These are phyloP conservation scores for Mimosa pudica DNA, from an alignment of 306 rosid species.

Conservation along the genomic window DNA sequence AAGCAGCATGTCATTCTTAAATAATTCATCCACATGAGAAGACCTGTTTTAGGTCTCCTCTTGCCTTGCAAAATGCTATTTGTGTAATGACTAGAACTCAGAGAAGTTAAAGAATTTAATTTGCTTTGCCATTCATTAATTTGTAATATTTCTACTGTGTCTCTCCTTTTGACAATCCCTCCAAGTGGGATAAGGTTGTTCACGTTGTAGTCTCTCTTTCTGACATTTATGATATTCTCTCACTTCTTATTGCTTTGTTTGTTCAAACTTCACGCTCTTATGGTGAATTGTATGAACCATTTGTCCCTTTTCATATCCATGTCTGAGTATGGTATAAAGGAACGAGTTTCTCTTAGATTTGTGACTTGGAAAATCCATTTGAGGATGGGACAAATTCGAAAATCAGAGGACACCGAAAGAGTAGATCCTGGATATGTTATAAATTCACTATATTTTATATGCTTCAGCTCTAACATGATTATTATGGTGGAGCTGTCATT, in stretches of 20 bases:
- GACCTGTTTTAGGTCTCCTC: neutral
- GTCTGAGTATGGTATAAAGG: neutral
- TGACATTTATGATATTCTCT: neutral
- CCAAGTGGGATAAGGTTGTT: neutral
- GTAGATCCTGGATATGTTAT: neutral
- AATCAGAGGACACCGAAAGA: neutral
- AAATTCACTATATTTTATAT: neutral
- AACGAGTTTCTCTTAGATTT: neutral
- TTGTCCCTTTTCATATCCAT: neutral
- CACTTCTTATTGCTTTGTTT: neutral
- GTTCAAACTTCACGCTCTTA: neutral
- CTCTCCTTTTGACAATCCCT: neutral
- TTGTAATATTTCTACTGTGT: neutral
- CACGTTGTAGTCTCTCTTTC: neutral
- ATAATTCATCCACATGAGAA: neutral
- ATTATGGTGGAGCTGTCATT: neutral
- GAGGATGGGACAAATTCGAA: neutral
- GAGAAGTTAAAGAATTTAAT: neutral
- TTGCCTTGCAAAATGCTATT: neutral
- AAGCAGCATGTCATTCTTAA: neutral
- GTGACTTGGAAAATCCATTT: neutral
- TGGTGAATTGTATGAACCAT: neutral
- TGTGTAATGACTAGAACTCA: neutral
- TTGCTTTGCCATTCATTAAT: neutral
- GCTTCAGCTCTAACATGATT: slow-evolving; percentile 1